Conservation (phyloP, 306 rosid species). For the Calophaca sinica region DNA sequence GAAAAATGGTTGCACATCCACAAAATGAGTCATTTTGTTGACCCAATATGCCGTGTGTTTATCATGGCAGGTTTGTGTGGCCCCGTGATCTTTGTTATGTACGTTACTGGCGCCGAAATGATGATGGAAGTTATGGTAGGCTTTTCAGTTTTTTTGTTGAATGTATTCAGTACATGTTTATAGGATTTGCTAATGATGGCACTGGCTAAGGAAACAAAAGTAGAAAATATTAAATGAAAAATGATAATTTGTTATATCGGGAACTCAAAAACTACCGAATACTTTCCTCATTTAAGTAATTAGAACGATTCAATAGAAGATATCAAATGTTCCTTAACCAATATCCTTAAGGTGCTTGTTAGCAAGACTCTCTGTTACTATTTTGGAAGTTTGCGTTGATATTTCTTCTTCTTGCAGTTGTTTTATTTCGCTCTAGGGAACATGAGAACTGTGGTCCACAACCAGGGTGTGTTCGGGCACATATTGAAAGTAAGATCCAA, state of each 20-base stretch:
- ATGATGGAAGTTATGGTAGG: conserved; percentile 97
- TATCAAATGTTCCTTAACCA: conserved; percentile 31
- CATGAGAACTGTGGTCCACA: conserved; percentile 95
- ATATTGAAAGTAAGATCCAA: conserved; percentile 85
- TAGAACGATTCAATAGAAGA: neutral
- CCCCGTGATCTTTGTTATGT: conserved; percentile 99
- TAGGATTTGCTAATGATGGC: neutral
- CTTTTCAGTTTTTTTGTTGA: conserved; percentile 37
- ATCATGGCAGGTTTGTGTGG: conserved; percentile 87
- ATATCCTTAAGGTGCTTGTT: neutral
- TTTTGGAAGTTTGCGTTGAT: conserved; percentile 26
- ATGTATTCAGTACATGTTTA: conserved; percentile 11
- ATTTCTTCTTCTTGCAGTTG: conserved; percentile 73
- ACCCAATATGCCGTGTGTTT: conserved; percentile 28
- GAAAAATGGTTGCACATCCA: conserved; percentile 22
- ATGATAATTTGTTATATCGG: conserved; percentile 9
- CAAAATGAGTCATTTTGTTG: conserved; percentile 17
- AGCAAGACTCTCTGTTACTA: conserved; percentile 30
- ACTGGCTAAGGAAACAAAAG: conserved; percentile 22
- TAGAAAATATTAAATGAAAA: conserved; percentile 12
- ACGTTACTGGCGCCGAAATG: conserved; percentile 99
- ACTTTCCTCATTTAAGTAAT: conserved; percentile 22
- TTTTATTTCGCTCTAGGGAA: conserved; percentile 92
- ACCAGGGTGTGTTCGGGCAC: conserved; percentile 97
- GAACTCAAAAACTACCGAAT: conserved; percentile 12